Evolutionary conservation across 306 rosid genomes (phyloP).

Genomic region (Dalbergia cultrata): DNA sequence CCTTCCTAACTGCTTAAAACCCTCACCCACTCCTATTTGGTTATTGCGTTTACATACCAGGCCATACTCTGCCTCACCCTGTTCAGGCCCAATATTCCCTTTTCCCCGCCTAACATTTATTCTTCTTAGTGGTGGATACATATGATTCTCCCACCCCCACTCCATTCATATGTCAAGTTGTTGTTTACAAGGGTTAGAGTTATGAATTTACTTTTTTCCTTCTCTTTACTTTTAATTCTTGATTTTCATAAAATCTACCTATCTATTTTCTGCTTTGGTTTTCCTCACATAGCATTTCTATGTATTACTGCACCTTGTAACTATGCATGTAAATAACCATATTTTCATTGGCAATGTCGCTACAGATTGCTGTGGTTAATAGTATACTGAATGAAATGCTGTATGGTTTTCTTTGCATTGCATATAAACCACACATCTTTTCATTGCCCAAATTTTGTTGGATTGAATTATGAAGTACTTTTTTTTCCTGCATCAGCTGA

Average conservation of each 20-base stretch:
- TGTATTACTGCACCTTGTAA: slow-evolving; percentile 27
- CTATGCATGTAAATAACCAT: slow-evolving; percentile 3
- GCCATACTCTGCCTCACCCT: too few species aligned
- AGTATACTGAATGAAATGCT: not conserved
- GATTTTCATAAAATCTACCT: not conserved
- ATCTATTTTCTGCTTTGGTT: not conserved
- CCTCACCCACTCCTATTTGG: too few species aligned
- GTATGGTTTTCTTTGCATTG: not conserved
- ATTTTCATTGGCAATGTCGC: slow-evolving; percentile 14
- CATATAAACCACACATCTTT: not conserved
- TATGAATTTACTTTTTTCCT: slow-evolving; percentile 27
- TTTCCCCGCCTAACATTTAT: too few species aligned
- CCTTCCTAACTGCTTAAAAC: too few species aligned
- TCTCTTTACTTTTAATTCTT: not conserved
- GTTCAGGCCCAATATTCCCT: too few species aligned
- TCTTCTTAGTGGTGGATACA: too few species aligned
- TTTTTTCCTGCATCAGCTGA: not conserved
- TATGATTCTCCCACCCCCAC: not conserved
- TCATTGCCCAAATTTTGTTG: not conserved
- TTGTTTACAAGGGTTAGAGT: slow-evolving; percentile 29
- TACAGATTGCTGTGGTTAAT: not conserved
- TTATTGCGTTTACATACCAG: too few species aligned
- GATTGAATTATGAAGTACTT: not conserved
- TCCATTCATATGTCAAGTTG: not conserved
- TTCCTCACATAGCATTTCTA: slow-evolving; percentile 2